Evolutionary conservation across 345 rosid genomes (phyloP), one percentile per base, ranked within the genome.

Genomic region (Cardiospermum halicacabum): DNA sequence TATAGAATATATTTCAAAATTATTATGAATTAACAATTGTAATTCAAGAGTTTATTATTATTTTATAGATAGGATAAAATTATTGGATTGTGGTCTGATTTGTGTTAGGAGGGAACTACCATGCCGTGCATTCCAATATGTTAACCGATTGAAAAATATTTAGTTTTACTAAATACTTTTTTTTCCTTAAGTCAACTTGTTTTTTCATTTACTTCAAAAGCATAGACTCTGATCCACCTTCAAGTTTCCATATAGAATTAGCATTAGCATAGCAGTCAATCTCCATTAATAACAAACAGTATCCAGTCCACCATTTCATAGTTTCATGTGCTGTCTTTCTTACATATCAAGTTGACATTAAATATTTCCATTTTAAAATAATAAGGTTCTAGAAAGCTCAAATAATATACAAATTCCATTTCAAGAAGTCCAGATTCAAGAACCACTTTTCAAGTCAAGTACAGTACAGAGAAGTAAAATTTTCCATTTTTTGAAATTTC

Each of bases 401-500:
- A 9, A 24, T 27, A 19, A 57, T 19, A 57, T 18, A 13, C 24
- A 16, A 42, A 25, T 15, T 18, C 8, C 6, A 8, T 7, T 7
- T 28, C 24, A 7, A 18, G 10, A 22, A 5, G n/a, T 32, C 48
- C 2, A 21, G 25, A 57, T 51, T 3, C 56, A 51, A 53, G 3
- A 64, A 64, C 50, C 42, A 45, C 59, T 53, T 51, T n/a, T 6
- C 18, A 16, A 11, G 58, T 42, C 56, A 50, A n/a, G n/a, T n/a
- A n/a, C n/a, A n/a, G n/a, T n/a, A n/a, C n/a, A 12, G 27, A 12
- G 16, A 50, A 32, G 55, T 22, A 16, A 13, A 13, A 3, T 34
- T 34, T 34, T 4, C 10, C 39, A 34, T 16, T 11, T 25, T 43
- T 5, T 6, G 0, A 8, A 37, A 25, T 9, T n/a, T n/a, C n/a